Percentiles rank a stretch among this genome's conserved stretches.
Evolutionary conservation across 192 early-diverging fungal species (phyloP).

Genomic region (Bifiguratus adelaidae): DNA sequence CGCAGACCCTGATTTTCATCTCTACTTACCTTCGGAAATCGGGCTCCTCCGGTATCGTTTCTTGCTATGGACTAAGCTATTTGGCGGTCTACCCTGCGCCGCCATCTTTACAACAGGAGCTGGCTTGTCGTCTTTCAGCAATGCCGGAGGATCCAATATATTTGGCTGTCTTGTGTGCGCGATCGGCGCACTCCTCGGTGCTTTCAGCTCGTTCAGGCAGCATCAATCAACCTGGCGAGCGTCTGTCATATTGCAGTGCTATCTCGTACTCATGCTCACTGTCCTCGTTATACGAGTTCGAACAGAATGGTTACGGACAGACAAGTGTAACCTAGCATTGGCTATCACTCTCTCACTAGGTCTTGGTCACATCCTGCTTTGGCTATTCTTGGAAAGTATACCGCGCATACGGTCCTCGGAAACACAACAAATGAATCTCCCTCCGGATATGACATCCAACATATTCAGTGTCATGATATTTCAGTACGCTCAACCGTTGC

Average conservation of each 20-base stretch:
- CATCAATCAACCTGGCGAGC: constrained; percentile 2
- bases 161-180: constrained; percentile 1
- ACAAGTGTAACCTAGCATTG: constrained; percentile 3
- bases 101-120: not conserved
- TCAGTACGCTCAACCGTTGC: constrained; percentile 16
- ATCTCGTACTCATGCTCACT: not conserved
- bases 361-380: constrained; percentile 2
- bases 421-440: constrained; percentile 4
- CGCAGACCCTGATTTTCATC: not conserved
- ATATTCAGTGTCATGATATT: constrained; percentile 13
- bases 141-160: constrained; percentile 4
- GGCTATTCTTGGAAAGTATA: constrained; percentile 10
- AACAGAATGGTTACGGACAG: constrained; percentile 1
- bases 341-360: constrained; percentile 12
- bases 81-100: not conserved
- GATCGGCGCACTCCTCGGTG: not conserved
- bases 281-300: not conserved
- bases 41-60: not conserved
- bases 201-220: constrained; percentile 1
- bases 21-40: not conserved
- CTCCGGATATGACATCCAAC: constrained; percentile 18
- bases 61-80: not conserved
- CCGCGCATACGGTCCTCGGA: constrained; percentile 12
- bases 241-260: not conserved
- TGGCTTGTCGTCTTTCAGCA: not conserved